Evolutionary conservation across 202 grass and related monocot species (phyloP).

Genomic region (Brachypodium distachyon): DNA sequence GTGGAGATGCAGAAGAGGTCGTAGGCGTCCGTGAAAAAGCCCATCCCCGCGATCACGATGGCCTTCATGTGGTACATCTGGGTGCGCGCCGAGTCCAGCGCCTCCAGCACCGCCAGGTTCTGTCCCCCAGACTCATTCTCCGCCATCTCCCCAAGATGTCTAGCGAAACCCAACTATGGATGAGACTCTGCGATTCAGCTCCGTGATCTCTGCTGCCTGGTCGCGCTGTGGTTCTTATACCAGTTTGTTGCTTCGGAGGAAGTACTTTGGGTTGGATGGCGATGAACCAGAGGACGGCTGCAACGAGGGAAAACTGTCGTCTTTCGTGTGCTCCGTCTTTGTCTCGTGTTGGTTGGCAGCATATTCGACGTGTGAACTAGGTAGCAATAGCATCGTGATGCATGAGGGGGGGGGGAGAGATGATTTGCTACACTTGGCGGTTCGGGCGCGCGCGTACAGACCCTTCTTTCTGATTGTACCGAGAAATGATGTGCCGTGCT

Average conservation of each 20-base stretch:
- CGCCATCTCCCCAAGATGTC: neutral
- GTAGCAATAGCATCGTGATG: neutral
- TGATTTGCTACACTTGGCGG: no score
- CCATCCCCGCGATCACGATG: constrained; percentile 69
- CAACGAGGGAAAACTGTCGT: constrained; percentile 12
- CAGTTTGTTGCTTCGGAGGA: neutral
- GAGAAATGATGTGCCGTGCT: neutral
- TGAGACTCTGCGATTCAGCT: neutral
- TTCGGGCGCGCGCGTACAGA: no score
- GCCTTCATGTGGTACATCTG: constrained; percentile 51
- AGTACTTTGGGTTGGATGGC: neutral
- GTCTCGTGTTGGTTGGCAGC: constrained; percentile 6
- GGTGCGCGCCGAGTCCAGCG: constrained; percentile 39
- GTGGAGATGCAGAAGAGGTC: constrained; percentile 68
- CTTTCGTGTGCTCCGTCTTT: neutral
- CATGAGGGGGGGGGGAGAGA: no score
- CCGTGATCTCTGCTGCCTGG: neutral
- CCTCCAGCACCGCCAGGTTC: constrained; percentile 36
- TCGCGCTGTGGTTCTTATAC: neutral
- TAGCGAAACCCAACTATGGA: neutral
- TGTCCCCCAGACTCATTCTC: neutral
- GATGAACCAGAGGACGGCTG: constrained; percentile 24
- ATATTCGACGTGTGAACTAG: neutral
- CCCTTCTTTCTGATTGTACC: no score
- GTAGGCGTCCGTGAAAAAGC: constrained; percentile 67